A percentile compares a stretch with the other conserved stretches of the same genome.
These are phyloP conservation scores for Lactarius pseudohatsudake DNA, from an alignment of 768 basidiomycete species.

Conservation along the genomic window DNA sequence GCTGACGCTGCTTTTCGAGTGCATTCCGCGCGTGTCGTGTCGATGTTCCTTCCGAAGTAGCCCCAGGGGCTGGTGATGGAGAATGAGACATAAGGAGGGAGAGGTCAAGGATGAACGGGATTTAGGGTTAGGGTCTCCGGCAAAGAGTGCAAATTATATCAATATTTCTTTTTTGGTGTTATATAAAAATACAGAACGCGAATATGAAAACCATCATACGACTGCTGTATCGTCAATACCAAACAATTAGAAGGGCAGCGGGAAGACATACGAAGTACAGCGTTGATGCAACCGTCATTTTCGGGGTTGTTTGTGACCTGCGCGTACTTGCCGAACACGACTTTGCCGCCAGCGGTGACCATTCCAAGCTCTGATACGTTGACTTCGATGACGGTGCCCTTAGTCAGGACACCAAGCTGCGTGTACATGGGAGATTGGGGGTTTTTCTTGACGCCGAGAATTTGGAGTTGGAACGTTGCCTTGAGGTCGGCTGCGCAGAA, in stretches of 20 bases:
- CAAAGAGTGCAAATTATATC: not conserved
- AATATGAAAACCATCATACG: constrained; percentile 9
- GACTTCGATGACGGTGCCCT: constrained; percentile 97
- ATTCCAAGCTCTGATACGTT: constrained; percentile 98
- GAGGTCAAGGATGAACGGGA: not conserved
- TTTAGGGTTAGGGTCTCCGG: constrained; percentile 24
- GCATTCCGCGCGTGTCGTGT: constrained; percentile 50
- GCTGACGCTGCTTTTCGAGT: constrained; percentile 53
- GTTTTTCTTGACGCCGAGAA: constrained; percentile 98
- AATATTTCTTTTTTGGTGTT: not conserved
- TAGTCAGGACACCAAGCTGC: constrained; percentile 94
- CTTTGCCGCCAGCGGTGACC: constrained; percentile 96
- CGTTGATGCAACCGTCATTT: constrained; percentile 95
- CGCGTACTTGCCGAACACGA: constrained; percentile 91
- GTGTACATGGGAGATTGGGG: constrained; percentile 99
- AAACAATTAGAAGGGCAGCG: not conserved
- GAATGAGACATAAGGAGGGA: constrained; percentile 33
- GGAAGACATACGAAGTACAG: constrained; percentile 73
- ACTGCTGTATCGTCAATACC: constrained; percentile 13
- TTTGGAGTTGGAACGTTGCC: constrained; percentile 98
- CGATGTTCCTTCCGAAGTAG: constrained; percentile 24
- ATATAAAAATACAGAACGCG: constrained; percentile 12
- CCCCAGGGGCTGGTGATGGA: constrained; percentile 33
- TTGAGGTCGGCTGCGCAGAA: constrained; percentile 80
- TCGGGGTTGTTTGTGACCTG: constrained; percentile 95